Evolutionary conservation across 2,329 filamentous ascomycete species (phyloP).

Genomic region (Sporothrix pallida): DNA sequence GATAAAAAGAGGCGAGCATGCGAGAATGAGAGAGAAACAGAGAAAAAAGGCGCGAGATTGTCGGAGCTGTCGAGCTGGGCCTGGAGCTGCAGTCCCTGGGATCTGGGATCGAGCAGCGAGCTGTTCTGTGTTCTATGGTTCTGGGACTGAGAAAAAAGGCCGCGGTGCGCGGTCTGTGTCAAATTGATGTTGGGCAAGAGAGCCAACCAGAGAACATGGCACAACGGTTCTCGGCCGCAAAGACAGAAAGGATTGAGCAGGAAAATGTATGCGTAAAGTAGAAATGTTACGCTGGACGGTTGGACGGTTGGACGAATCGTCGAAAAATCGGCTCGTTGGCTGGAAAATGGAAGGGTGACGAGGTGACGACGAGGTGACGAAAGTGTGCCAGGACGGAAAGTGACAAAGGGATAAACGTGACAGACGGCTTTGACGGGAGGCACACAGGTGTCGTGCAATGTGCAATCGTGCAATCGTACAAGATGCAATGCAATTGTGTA

Average conservation of each 20-base stretch:
- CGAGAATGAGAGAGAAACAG: not conserved
- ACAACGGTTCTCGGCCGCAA: constrained; percentile 27
- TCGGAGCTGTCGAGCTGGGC: not conserved
- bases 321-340: constrained; percentile 8
- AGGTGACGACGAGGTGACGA: constrained; percentile 22
- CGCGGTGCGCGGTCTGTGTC: not conserved
- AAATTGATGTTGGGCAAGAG: not conserved
- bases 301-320: constrained; percentile 20
- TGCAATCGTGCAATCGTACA: not conserved
- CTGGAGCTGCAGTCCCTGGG: not conserved
- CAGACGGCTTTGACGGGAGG: constrained; percentile 1
- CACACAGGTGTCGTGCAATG: constrained; percentile 6
- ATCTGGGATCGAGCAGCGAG: not conserved
- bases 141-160: not conserved
- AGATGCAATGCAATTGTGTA: not conserved
- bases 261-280: not conserved
- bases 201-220: constrained; percentile 13
- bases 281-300: constrained; percentile 19
- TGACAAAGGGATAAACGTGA: too few relatives aligned
- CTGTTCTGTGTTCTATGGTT: not conserved
- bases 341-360: constrained; percentile 7
- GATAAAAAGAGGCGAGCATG: not conserved
- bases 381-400: not conserved
- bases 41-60: not conserved
- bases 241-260: not conserved